Conservation (phyloP, 2,329 filamentous ascomycete genomes). For the Penicillium brevicompactum region DNA sequence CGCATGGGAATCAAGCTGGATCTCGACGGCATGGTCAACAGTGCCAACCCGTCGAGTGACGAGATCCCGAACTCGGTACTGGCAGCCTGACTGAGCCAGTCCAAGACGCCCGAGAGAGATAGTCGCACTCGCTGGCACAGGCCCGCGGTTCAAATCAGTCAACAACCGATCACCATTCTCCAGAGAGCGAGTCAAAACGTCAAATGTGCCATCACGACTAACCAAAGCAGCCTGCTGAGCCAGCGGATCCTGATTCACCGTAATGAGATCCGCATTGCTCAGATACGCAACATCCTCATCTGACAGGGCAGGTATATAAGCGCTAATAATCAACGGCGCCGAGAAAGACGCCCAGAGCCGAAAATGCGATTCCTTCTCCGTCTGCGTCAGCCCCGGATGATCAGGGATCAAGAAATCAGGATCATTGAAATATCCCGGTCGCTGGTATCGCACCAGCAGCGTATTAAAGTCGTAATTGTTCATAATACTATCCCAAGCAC, state of each 20-base stretch:
- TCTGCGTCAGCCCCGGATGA: slow-evolving; percentile 47
- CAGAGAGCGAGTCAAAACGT: slow-evolving; percentile 51
- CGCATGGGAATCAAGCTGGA: slow-evolving; percentile 41
- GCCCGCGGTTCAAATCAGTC: slow-evolving; percentile 51
- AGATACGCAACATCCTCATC: slow-evolving; percentile 40
- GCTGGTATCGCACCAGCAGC: slow-evolving; percentile 47
- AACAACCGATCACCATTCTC: slow-evolving; percentile 51
- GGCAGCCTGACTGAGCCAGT: slow-evolving; percentile 29
- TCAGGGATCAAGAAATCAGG: slow-evolving; percentile 54
- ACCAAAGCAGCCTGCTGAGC: slow-evolving; percentile 52
- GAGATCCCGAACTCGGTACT: slow-evolving; percentile 44
- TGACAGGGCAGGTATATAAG: slow-evolving; percentile 42
- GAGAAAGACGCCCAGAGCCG: slow-evolving; percentile 55
- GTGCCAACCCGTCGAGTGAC: slow-evolving; percentile 42
- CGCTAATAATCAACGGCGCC: slow-evolving; percentile 53
- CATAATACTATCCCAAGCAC: slow-evolving; percentile 52
- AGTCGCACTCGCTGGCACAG: slow-evolving; percentile 27
- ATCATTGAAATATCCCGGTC: slow-evolving; percentile 52
- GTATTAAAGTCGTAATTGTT: slow-evolving; percentile 51
- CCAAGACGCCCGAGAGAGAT: slow-evolving; percentile 43
- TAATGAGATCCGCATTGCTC: slow-evolving; percentile 46
- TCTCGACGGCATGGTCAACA: slow-evolving; percentile 26
- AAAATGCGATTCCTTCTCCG: slow-evolving; percentile 53
- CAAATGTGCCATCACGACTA: slow-evolving; percentile 46
- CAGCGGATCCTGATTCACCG: slow-evolving; percentile 47